Conservation (phyloP, 2,329 filamentous ascomycete genomes). For the Colletotrichum plurivorum region DNA sequence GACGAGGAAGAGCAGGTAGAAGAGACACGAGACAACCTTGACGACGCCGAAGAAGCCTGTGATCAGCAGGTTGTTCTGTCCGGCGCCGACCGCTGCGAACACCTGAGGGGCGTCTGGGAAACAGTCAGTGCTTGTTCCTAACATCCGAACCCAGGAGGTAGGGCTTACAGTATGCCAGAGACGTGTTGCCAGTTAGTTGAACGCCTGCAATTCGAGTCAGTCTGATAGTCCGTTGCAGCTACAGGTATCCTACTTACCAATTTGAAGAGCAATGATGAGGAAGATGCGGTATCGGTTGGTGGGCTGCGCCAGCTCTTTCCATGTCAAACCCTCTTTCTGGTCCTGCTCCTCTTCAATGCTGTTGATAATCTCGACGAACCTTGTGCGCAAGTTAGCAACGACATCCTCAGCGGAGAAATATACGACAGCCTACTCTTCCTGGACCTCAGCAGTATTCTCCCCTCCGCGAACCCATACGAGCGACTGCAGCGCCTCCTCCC, state of each 20-base stretch:
- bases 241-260: slow-evolving; percentile 48
- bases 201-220: slow-evolving; percentile 43
- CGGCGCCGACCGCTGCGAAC: slow-evolving; percentile 64
- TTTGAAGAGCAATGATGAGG: slow-evolving; percentile 64
- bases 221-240: no score
- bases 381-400: slow-evolving; percentile 32
- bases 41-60: slow-evolving; percentile 68
- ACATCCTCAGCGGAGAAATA: no score
- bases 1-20: slow-evolving; percentile 62
- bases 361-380: slow-evolving; percentile 58
- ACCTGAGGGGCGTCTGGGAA: slow-evolving; percentile 62
- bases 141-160: neutral
- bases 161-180: slow-evolving; percentile 61
- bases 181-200: slow-evolving; percentile 66
- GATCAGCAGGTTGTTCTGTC: slow-evolving; percentile 57
- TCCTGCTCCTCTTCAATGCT: slow-evolving; percentile 63
- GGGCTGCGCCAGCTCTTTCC: slow-evolving; percentile 61
- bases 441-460: slow-evolving; percentile 50
- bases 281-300: slow-evolving; percentile 63
- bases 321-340: slow-evolving; percentile 59
- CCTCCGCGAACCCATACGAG: slow-evolving; percentile 67
- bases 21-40: slow-evolving; percentile 62
- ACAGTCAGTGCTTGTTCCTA: neutral
- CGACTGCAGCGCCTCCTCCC: slow-evolving; percentile 61
- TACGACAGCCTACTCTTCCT: slow-evolving; percentile 48